Base-by-base conservation (phyloP, 164 flowering plant genomes). In the Paratinospora sagittata region DNA sequence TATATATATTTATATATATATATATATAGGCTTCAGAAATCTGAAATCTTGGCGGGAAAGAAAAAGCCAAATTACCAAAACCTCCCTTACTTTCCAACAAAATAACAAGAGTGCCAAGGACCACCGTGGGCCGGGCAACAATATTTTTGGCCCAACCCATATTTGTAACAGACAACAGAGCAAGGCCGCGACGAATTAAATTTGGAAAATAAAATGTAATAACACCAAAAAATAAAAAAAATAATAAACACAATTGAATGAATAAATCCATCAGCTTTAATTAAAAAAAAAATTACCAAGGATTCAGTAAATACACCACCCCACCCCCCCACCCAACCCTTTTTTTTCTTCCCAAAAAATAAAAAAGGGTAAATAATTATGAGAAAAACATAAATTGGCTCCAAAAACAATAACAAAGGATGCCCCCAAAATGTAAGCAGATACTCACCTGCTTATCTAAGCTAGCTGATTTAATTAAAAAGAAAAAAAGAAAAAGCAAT, bases 401-500 rank as follows among this genome's bases (percentile, higher is more conserved):
- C 8, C 36, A 30, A 61, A 62, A 19, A 3, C 66, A 61, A 26
- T 45, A 47, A 26, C 5, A 67, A 67, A 2, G 39, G 60, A 60
- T 67, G 27, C 27, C 36, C 8, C n/a, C 17, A 65, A 72, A 23
- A 30, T 33, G 10, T 41, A 69, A 47, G 68, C 62, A 74, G 68
- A 69, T 68, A 12, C 72, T 69, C 63, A 63, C 63, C 68, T 69
- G 52, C 72, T 61, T 58, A 14, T 34, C 49, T 68, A 47, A 66
- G 43, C 47, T 41, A 47, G 26, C 52, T 70, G n/a, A n/a, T n/a
- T n/a, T n/a, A n/a, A 63, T 3, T 70, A 27, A 45, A 37, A 58
- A 41, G 55, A 60, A 41, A 16, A 12, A 0, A 43, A 34, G n/a
- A 70, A 34, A 55, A 6, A 23, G 36, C 13, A n/a, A 69, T 58